Conservation (phyloP, 176 grass and related monocot genomes). For the Oryza nivara region DNA sequence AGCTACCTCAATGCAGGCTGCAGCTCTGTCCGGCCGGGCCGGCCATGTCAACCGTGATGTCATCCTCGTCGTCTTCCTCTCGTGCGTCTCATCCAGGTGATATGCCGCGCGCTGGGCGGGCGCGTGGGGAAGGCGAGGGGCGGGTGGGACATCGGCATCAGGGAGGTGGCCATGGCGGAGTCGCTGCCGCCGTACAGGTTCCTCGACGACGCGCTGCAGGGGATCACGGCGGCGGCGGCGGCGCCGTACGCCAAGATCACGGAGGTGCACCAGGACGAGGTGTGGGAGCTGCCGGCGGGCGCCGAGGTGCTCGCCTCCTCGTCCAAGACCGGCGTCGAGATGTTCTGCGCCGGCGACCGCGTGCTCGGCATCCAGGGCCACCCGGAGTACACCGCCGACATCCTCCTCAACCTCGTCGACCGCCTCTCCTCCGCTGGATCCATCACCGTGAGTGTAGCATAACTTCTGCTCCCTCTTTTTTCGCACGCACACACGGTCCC, state of each 20-base stretch:
- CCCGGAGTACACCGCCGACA: slow-evolving; percentile 89
- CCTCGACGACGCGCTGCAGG: slow-evolving; percentile 42
- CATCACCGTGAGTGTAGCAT: slow-evolving; percentile 52
- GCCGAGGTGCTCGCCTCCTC: slow-evolving; percentile 78
- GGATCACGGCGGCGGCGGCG: slow-evolving; percentile 21
- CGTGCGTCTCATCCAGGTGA: slow-evolving; percentile 42
- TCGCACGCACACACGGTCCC: no score
- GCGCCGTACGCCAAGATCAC: slow-evolving; percentile 55
- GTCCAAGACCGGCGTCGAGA: slow-evolving; percentile 68
- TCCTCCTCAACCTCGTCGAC: slow-evolving; percentile 70
- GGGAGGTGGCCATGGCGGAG: slow-evolving; percentile 55
- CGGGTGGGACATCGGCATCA: slow-evolving; percentile 83
- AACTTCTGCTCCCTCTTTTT: no score
- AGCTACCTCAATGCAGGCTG: background rate
- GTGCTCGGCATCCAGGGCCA: slow-evolving; percentile 89
- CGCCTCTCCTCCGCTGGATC: slow-evolving; percentile 54
- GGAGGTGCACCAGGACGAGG: slow-evolving; percentile 83
- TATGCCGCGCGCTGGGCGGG: slow-evolving; percentile 82
- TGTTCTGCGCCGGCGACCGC: slow-evolving; percentile 69
- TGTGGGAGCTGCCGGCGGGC: slow-evolving; percentile 72
- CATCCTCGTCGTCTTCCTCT: background rate
- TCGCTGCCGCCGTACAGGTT: slow-evolving; percentile 41
- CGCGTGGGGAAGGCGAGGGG: slow-evolving; percentile 47
- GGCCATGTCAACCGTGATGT: background rate
- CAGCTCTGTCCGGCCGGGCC: no score